Conservation (phyloP, 2,329 filamentous ascomycete species). For the Trichophyton simii region DNA sequence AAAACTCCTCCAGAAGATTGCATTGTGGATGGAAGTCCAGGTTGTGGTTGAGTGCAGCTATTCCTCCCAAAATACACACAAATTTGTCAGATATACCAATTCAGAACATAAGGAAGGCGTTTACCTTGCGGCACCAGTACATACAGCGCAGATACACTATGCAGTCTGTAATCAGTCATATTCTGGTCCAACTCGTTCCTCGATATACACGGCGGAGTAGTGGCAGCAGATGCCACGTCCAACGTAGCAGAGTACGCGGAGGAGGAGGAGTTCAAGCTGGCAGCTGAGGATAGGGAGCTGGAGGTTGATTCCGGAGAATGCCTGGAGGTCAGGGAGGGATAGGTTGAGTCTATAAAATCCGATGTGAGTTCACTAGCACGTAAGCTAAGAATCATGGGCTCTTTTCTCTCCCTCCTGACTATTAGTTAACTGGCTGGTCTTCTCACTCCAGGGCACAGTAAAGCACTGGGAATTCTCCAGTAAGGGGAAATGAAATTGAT, state of each 20-base stretch:
- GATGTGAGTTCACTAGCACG: conserved; percentile 39
- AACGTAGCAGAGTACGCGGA: conserved; percentile 8
- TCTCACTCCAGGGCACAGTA: not conserved
- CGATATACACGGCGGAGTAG: not conserved
- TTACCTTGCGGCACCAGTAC: conserved; percentile 13
- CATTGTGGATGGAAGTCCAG: conserved; percentile 33
- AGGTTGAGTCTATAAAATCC: conserved; percentile 43
- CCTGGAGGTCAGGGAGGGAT: conserved; percentile 41
- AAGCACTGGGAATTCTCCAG: not conserved
- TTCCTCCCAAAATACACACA: not conserved
- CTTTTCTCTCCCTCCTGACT: not conserved
- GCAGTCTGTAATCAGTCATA: conserved; percentile 27
- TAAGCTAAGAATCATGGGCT: conserved; percentile 32
- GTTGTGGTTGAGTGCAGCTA: conserved; percentile 33
- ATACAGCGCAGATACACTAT: conserved; percentile 30
- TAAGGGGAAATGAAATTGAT: not conserved
- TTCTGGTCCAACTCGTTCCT: conserved; percentile 21
- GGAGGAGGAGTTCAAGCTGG: conserved; percentile 25
- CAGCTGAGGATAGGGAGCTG: conserved; percentile 32
- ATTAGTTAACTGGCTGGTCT: conserved; percentile 3
- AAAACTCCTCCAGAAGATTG: conserved; percentile 22
- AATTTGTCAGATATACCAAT: conserved; percentile 2
- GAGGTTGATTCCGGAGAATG: conserved; percentile 38
- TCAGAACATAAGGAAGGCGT: not conserved
- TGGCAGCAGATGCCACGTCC: not conserved